Percentiles rank a stretch among this genome's conserved stretches.
These are phyloP conservation scores for Podospora sp. DNA, from an alignment of 495 filamentous ascomycete species.

Conservation along the genomic window DNA sequence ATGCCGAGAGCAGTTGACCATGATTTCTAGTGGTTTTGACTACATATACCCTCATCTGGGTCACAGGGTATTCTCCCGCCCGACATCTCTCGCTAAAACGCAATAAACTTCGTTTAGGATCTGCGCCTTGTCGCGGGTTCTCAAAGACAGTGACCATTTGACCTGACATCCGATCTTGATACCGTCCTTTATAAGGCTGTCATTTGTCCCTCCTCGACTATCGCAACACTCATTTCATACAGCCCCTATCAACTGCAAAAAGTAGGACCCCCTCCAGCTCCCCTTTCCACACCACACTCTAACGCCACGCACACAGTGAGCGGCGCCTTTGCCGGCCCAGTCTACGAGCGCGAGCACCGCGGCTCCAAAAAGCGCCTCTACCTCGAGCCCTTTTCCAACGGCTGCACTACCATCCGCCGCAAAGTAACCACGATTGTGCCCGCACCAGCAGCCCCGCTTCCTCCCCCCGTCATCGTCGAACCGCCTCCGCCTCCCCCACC, in stretches of 20 bases:
- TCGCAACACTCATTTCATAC: no score
- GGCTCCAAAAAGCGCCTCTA: conserved; percentile 49
- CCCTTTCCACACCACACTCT: background rate
- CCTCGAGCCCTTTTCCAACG: conserved; percentile 45
- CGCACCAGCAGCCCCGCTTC: conserved; percentile 34
- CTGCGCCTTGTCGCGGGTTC: background rate
- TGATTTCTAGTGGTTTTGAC: background rate
- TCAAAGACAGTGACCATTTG: background rate
- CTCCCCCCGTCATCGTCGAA: conserved; percentile 33
- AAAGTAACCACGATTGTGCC: conserved; percentile 50
- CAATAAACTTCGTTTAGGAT: background rate
- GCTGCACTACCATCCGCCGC: conserved; percentile 41
- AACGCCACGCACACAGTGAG: background rate
- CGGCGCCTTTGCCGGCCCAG: conserved; percentile 11
- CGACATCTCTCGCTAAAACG: background rate
- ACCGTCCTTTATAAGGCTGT: background rate
- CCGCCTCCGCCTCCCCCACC: conserved; percentile 37
- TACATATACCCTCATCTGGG: background rate
- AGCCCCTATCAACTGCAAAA: background rate
- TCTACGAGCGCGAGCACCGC: conserved; percentile 15
- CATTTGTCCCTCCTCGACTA: background rate
- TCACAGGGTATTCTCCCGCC: background rate
- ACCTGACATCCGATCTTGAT: background rate
- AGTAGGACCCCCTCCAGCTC: background rate
- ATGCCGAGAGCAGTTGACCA: background rate